Conservation (phyloP, 208 protist species). For the Trypanosomatidae sp. region DNA sequence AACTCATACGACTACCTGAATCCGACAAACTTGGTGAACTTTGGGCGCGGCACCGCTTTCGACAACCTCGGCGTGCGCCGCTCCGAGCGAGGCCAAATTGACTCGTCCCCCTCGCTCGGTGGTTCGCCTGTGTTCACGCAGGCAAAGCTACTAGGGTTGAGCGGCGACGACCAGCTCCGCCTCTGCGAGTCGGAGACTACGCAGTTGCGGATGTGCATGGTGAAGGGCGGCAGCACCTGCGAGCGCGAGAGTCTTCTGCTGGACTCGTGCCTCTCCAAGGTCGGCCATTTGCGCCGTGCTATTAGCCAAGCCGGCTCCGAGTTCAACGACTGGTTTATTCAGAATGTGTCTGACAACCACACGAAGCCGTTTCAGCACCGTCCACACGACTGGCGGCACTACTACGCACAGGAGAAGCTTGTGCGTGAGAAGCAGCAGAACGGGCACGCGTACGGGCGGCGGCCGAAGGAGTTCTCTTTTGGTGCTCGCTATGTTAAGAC, state of each 20-base stretch:
- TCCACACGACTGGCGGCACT: slow-evolving; percentile 85
- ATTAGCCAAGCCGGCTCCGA: slow-evolving; percentile 62
- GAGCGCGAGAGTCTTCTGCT: slow-evolving; percentile 77
- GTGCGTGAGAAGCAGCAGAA: slow-evolving; percentile 79
- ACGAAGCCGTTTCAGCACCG: slow-evolving; percentile 90
- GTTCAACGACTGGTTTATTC: slow-evolving; percentile 91
- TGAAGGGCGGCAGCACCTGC: slow-evolving; percentile 69
- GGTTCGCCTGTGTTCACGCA: slow-evolving; percentile 83
- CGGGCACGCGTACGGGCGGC: slow-evolving; percentile 65
- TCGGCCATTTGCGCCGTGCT: slow-evolving; percentile 74
- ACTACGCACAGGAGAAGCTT: slow-evolving; percentile 89
- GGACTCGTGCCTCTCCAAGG: slow-evolving; percentile 76
- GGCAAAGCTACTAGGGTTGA: slow-evolving; percentile 76
- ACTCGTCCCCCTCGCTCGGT: slow-evolving; percentile 75
- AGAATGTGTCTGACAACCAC: slow-evolving; percentile 91
- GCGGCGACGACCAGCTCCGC: slow-evolving; percentile 74
- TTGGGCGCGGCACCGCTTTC: slow-evolving; percentile 82
- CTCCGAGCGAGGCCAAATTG: slow-evolving; percentile 74
- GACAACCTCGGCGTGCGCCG: slow-evolving; percentile 87
- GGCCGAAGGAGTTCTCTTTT: slow-evolving; percentile 79
- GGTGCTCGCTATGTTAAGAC: slow-evolving; percentile 84
- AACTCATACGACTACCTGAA: slow-evolving; percentile 87
- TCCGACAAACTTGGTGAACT: slow-evolving; percentile 91
- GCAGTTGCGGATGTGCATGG: slow-evolving; percentile 88
- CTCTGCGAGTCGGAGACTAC: slow-evolving; percentile 88